Base-by-base conservation (phyloP, 2,329 filamentous ascomycete genomes). In the Xylariaceae sp. region DNA sequence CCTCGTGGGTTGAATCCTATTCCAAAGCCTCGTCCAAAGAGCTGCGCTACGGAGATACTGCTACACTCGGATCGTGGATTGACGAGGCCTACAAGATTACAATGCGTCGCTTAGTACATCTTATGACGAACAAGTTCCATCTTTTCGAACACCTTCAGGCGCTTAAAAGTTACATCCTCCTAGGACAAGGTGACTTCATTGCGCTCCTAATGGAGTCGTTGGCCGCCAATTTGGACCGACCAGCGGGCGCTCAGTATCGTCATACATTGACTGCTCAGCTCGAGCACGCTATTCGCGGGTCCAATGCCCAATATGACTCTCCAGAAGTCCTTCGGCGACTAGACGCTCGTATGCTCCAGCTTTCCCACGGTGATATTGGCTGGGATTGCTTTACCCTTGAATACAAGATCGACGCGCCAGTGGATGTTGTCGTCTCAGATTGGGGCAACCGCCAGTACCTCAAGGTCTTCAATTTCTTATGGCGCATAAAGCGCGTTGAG, bases 341-440 rank as follows among this genome's bases (percentile, higher is more conserved):
- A 2, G 94, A 99, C 74, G 93, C 94, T n/a, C 89, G 95, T 62
- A 97, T 99, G 93, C 82, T 99, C 47, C 93, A 97, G 75, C 82
- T 97, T 4, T 95, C 89, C 7, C 92, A 97, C 68, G 94, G 94
- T 55, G 94, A 99, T 69, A 97, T 97, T 56, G 94, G 94, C 53
- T 99, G 94, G 94, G 94, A 99, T 71, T 96, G 95, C 71, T 99
- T 99, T 75, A 99, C 94, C 0, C 84, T 99, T 7, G 95, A 99
- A 73, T 99, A 99, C 77, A 97, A 97, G 73, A 94, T 99, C 66
- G 92, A 96, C 72, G 89, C 93, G 1, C 94, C 94, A 0, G 90
- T 97, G 23, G 94, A 99, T 72, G 94, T 99, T 34, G 92, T 99
- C 52, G 92, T 99, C 45, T 97, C 93, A 0, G 91, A 95, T 48